phyloP scores from a whole-genome alignment of 2,329 filamentous ascomycete species.

The Beauveria brongniartii region DNA sequence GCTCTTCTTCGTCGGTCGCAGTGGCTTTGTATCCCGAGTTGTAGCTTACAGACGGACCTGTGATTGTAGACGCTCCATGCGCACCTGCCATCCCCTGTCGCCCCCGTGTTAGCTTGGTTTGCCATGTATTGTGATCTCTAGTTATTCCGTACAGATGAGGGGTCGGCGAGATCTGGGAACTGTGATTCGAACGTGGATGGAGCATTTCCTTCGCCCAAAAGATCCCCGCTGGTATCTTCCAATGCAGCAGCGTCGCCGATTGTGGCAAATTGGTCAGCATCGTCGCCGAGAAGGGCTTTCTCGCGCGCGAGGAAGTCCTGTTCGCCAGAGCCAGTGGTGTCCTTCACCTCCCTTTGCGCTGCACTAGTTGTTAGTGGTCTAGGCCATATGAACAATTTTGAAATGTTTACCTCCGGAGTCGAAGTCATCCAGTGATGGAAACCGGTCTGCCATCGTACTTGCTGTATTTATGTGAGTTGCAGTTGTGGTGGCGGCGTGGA shows the following conservation, averaged over 20 bases:
- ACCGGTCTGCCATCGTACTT: constrained; percentile 63
- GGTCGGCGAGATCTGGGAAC: constrained; percentile 67
- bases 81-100: constrained; percentile 23
- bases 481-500: not conserved
- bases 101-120: constrained; percentile 9
- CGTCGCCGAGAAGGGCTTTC: constrained; percentile 82
- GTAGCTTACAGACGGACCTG: constrained; percentile 57
- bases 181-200: constrained; percentile 68
- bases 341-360: constrained; percentile 62
- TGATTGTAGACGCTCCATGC: constrained; percentile 46
- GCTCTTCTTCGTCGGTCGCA: constrained; percentile 66
- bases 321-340: constrained; percentile 39
- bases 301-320: constrained; percentile 90
- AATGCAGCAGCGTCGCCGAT: constrained; percentile 61
- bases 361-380: not conserved
- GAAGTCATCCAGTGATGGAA: constrained; percentile 73
- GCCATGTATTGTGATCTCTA: not conserved
- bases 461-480: constrained; percentile 2
- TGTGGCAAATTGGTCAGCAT: constrained; percentile 83
- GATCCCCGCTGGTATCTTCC: constrained; percentile 58
- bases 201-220: constrained; percentile 59
- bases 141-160: constrained; percentile 23
- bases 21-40: constrained; percentile 54
- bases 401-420: constrained; percentile 50
- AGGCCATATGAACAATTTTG: not conserved